phyloP scores from a whole-genome alignment of 164 flowering plant genomes.

The Vitis cinerea region DNA sequence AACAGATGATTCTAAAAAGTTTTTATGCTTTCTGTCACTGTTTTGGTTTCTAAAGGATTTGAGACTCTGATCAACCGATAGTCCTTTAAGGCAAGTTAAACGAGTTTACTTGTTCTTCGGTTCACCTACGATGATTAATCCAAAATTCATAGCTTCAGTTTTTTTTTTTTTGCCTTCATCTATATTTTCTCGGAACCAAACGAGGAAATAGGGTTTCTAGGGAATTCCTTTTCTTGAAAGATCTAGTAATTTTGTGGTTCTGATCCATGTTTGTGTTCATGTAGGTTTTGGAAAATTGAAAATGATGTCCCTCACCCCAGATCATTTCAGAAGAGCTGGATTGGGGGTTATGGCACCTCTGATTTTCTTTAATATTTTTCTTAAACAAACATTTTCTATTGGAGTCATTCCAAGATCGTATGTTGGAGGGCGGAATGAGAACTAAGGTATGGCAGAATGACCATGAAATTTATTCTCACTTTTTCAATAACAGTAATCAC shows the following conservation, averaged over 20 bases:
- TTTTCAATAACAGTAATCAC: neutral
- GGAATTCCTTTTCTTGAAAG: neutral
- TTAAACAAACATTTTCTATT: too few species aligned
- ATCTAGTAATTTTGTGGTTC: neutral
- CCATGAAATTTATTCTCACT: neutral
- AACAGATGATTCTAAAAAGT: neutral
- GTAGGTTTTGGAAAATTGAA: slow-evolving; percentile 1
- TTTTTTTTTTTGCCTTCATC: neutral
- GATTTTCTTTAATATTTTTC: too few species aligned
- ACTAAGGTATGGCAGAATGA: slow-evolving; percentile 43
- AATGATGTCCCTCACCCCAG: slow-evolving; percentile 62
- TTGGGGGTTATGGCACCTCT: slow-evolving; percentile 32
- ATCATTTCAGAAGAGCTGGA: slow-evolving; percentile 50
- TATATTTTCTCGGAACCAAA: neutral
- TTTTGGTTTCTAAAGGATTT: too few species aligned
- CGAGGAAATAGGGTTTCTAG: neutral
- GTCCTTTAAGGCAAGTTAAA: too few species aligned
- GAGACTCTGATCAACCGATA: too few species aligned
- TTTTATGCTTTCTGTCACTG: too few species aligned
- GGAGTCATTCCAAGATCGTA: too few species aligned
- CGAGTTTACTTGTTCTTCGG: too few species aligned
- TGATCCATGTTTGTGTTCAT: neutral
- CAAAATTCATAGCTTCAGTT: too few species aligned
- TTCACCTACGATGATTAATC: too few species aligned
- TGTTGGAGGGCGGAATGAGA: slow-evolving; percentile 77